Percentiles rank a stretch among this genome's conserved stretches.
phyloP scores from a whole-genome alignment of 2,329 filamentous ascomycete genomes.

The Neoarthrinium moseri region DNA sequence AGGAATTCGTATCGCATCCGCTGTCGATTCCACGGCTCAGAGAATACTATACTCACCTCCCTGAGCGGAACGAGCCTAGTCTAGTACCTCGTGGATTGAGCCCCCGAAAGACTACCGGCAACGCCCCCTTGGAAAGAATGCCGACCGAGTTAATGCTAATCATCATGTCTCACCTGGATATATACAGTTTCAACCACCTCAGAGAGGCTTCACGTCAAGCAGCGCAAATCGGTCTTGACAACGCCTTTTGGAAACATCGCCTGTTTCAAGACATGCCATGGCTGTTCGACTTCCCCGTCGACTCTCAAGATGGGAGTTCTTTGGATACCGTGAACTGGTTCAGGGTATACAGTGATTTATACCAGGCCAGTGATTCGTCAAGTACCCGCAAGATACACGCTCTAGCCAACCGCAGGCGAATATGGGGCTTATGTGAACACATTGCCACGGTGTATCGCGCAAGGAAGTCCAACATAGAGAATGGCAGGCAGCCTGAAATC shows the following conservation, averaged over 20 bases:
- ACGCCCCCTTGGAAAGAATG: background rate
- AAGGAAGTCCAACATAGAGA: background rate
- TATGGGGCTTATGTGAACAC: background rate
- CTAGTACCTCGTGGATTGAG: background rate
- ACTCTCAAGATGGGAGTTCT: background rate
- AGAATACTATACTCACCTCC: background rate
- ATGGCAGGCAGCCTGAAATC: background rate
- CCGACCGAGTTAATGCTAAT: background rate
- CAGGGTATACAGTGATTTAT: background rate
- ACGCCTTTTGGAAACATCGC: background rate
- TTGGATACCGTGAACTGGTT: background rate
- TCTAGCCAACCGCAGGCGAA: background rate
- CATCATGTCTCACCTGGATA: background rate
- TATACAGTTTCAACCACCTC: background rate
- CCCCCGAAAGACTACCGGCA: background rate
- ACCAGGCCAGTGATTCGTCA: background rate
- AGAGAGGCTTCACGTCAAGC: background rate
- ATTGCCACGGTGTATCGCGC: background rate
- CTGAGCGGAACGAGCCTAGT: background rate
- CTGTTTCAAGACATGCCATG: background rate
- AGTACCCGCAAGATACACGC: background rate
- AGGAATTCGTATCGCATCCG: background rate
- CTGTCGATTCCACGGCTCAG: background rate
- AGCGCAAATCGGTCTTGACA: background rate
- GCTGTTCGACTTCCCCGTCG: background rate